Evolutionary conservation across 352 stramenopile genomes (phyloP).

Genomic region (Phytophthora pseudosyringae): DNA sequence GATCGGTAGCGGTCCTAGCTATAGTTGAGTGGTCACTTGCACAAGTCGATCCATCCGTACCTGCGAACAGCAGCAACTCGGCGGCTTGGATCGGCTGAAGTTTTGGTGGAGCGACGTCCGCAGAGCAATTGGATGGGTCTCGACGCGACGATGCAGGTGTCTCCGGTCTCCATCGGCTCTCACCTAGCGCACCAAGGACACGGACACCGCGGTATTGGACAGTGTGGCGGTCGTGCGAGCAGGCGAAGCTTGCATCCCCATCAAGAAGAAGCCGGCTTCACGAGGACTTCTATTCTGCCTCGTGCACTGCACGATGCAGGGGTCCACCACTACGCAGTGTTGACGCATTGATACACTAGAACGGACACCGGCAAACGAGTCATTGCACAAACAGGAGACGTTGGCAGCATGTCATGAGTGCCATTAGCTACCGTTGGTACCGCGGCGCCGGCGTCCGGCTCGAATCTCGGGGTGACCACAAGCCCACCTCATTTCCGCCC

Average conservation of each 20-base stretch:
- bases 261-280: background rate
- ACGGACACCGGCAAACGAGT: conserved; percentile 2
- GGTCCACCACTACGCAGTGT: background rate
- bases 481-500: conserved; percentile 1
- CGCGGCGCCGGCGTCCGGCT: conserved; percentile 3
- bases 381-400: background rate
- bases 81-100: conserved; percentile 4
- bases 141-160: conserved; percentile 16
- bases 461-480: conserved; percentile 23
- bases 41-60: background rate
- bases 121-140: conserved; percentile 16
- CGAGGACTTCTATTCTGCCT: background rate
- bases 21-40: no score
- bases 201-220: conserved; percentile 23
- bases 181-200: conserved; percentile 8
- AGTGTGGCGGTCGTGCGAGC: conserved; percentile 22
- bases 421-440: conserved; percentile 12
- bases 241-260: no score
- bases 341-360: background rate
- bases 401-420: conserved; percentile 11
- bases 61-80: background rate
- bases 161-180: no score
- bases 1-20: no score
- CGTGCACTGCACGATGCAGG: no score
- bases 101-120: conserved; percentile 8